phyloP scores from a whole-genome alignment of 805 yeast species.

The Metschnikowia continentalis region DNA sequence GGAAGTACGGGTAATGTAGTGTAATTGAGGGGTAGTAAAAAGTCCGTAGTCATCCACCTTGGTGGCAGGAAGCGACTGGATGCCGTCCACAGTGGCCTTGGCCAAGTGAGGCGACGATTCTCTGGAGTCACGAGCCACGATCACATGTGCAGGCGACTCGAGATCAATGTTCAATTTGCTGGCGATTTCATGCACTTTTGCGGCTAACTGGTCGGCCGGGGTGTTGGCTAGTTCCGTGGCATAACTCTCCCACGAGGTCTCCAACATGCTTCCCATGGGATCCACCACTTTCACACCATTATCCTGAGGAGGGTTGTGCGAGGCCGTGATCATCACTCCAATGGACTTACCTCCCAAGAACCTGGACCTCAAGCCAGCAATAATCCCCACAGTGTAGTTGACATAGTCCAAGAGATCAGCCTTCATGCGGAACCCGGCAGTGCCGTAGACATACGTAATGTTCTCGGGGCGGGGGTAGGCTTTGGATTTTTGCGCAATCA shows the following conservation, averaged over 20 bases:
- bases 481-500: constrained; percentile 5
- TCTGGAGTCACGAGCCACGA: constrained; percentile 85
- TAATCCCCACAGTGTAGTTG: constrained; percentile 73
- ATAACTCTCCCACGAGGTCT: constrained; percentile 73
- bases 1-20: constrained; percentile 70
- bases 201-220: constrained; percentile 39
- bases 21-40: constrained; percentile 92
- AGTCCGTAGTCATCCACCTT: constrained; percentile 55
- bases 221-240: constrained; percentile 83
- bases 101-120: constrained; percentile 71
- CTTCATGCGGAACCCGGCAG: constrained; percentile 90
- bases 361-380: constrained; percentile 82
- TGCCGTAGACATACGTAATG: constrained; percentile 67
- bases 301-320: constrained; percentile 89
- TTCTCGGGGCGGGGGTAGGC: constrained; percentile 43
- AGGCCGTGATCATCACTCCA: constrained; percentile 97
- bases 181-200: constrained; percentile 36
- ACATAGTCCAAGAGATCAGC: constrained; percentile 73
- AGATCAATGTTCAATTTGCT: constrained; percentile 45
- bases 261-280: constrained; percentile 88
- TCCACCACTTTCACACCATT: constrained; percentile 70
- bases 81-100: constrained; percentile 57
- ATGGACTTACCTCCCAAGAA: constrained; percentile 61
- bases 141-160: constrained; percentile 40
- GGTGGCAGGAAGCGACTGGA: constrained; percentile 44